Evolutionary conservation across 1,284 basidiomycete species (phyloP).

Genomic region (Microbotryum intermedium): DNA sequence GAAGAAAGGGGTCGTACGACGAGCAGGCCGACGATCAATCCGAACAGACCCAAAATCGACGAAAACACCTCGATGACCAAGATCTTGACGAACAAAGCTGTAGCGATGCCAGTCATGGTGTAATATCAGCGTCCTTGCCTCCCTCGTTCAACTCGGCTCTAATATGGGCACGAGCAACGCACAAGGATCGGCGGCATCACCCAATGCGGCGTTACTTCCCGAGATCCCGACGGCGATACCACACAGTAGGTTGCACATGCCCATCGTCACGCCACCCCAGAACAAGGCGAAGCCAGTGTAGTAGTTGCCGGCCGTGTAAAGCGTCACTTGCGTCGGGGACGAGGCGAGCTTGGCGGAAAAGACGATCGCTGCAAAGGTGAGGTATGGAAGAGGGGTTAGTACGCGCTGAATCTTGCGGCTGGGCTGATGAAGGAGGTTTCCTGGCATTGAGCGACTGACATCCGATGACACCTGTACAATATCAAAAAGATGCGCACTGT

Average conservation of each 20-base stretch:
- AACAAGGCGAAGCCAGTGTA: constrained; percentile 88
- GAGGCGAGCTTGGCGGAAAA: constrained; percentile 67
- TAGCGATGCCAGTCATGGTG: not conserved
- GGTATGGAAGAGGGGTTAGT: constrained; percentile 9
- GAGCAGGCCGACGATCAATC: constrained; percentile 40
- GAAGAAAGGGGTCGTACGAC: constrained; percentile 35
- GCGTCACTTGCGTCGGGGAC: constrained; percentile 51
- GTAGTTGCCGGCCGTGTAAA: constrained; percentile 77
- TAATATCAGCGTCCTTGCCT: not conserved
- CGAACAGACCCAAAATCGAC: constrained; percentile 42
- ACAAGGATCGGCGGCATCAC: constrained; percentile 79
- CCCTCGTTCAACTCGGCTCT: not conserved
- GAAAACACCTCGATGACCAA: constrained; percentile 88
- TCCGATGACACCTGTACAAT: constrained; percentile 55
- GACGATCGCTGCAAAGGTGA: constrained; percentile 59
- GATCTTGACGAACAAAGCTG: constrained; percentile 80
- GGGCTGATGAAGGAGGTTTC: not conserved
- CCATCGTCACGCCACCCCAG: constrained; percentile 89
- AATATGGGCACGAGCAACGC: not conserved
- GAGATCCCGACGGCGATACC: constrained; percentile 84
- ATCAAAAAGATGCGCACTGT: no score
- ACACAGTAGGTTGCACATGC: constrained; percentile 81
- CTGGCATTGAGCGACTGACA: not conserved
- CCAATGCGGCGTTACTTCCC: constrained; percentile 81
- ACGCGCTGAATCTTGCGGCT: not conserved